Base-by-base conservation (phyloP, 495 filamentous ascomycete species). In the Apiosordaria backusii region DNA sequence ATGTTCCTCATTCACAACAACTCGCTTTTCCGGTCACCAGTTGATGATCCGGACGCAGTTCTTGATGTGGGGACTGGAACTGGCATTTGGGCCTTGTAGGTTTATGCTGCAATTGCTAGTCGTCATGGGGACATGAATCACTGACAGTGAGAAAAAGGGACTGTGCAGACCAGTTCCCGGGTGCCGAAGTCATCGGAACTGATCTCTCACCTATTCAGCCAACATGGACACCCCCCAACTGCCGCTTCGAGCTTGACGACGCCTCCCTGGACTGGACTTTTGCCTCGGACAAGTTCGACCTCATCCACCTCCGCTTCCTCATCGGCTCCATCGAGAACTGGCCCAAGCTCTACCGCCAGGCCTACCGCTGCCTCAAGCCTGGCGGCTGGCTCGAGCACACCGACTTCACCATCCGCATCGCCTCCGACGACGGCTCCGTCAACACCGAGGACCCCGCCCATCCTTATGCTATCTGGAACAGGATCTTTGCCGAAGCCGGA, bases 51-150 rank as follows among this genome's bases (percentile, higher is more conserved):
- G 21, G n/a, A 55, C 7, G n/a, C 52, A 19, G 81, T 85, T 4
- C 76, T 91, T 4, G 89, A 91, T 65, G 72, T 90, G 35, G 89
- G 89, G n/a, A 90, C 88, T 3, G 89, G 89, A n/a, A 62, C 55
- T 73, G 76, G 78, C 52, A 75, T 54, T 22, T 63, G 61, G 45
- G 52, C 63, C 10, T 22, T 65, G 52, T 55, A 55, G 7, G 52
- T 55, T 23, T 55, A n/a, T 18, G 6, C 2, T 54, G 3, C 50
- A 4, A 0, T 15, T 22, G 9, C 50, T n/a, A 22, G 6, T 4
- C 21, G n/a, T n/a, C n/a, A n/a, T n/a, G 16, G 18, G 16, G 16
- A 54, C 50, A 6, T 13, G 6, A 18, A 54, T 54, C 40, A 54
- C 18, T 54, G 50, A n/a, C 50, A 54, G 7, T 35, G 29, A 35